Evolutionary conservation across 352 stramenopile genomes (phyloP).

Genomic region (Blastocystis sp.): DNA sequence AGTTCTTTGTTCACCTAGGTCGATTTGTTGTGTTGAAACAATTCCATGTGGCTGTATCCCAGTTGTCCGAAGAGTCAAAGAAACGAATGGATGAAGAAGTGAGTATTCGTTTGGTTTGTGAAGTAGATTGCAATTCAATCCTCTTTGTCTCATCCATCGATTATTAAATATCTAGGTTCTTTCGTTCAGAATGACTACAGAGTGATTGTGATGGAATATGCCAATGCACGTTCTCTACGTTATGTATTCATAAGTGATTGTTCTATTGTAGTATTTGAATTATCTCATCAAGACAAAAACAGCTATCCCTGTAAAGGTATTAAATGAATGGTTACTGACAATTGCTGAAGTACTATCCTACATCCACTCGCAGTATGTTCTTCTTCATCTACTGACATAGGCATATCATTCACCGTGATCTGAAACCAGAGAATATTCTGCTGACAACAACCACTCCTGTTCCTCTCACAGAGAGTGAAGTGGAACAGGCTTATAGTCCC

Average conservation of each 20-base stretch:
- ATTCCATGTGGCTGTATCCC: conserved; percentile 4
- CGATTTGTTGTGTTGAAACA: conserved; percentile 2
- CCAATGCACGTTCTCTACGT: conserved; percentile 1
- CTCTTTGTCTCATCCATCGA: background rate
- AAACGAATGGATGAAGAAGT: conserved; percentile 10
- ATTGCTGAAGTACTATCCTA: background rate
- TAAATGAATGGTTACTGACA: background rate
- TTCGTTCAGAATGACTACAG: conserved; percentile 1
- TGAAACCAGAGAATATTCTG: conserved; percentile 36
- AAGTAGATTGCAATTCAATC: conserved; percentile 16
- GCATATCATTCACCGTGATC: conserved; percentile 24
- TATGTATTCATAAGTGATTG: background rate
- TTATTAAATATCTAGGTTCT: background rate
- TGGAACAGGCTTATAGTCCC: background rate
- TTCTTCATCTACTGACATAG: background rate
- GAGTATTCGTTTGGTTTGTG: background rate
- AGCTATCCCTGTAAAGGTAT: background rate
- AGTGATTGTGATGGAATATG: conserved; percentile 51
- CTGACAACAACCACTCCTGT: background rate
- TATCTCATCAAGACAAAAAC: background rate
- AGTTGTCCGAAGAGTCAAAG: background rate
- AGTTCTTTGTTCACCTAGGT: background rate
- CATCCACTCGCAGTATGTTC: background rate
- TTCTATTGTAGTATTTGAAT: background rate
- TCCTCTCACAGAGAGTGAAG: background rate